Base-by-base conservation (phyloP, 305 asterid species). In the Rubia tinctorum region DNA sequence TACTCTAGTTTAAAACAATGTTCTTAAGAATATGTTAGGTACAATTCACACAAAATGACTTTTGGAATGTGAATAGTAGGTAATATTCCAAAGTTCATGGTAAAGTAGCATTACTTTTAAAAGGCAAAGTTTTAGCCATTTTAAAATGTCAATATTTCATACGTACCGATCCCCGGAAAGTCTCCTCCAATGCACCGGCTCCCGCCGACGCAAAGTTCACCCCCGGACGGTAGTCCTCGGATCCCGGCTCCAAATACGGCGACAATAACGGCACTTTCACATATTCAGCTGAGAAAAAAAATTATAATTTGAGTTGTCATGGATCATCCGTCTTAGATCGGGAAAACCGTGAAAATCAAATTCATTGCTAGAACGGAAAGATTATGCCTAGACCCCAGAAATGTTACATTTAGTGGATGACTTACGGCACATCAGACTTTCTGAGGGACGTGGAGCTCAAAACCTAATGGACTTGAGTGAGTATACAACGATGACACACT, bases 171-270 rank as follows among this genome's bases (percentile, higher is more conserved):
- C 94, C 96, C 34, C 73, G 72, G 74, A 86, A 90, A 56, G 96
- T 90, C 65, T 82, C 79, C 12, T 82, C 73, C 66, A 90, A 66
- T 74, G 83, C 91, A 63, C 96, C 95, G 20, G 91, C 92, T 59
- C 96, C 94, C 27, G 85, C 89, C 2, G 96, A 90, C n/a, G 96
- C 96, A 82, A 90, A 90, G 75, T 84, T 90, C 44, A 72, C 84
- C 56, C 95, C 92, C 73, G 69, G 51, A 68, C 71, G 47, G 75
- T 59, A 71, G 5, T 56, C 20, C 1, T 68, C 15, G 47, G 74
- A 42, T 60, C 81, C 80, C 60, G 87, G 85, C 79, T 81, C 72
- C 58, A 88, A 76, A 82, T 80, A 81, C 8, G 93, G 88, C 4
- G 84, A 75, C 63, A 84, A 80, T 71, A 81, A 12, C 61, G 90